Evolutionary conservation across 306 rosid genomes (phyloP).

Genomic region (Castanopsis chinensis): DNA sequence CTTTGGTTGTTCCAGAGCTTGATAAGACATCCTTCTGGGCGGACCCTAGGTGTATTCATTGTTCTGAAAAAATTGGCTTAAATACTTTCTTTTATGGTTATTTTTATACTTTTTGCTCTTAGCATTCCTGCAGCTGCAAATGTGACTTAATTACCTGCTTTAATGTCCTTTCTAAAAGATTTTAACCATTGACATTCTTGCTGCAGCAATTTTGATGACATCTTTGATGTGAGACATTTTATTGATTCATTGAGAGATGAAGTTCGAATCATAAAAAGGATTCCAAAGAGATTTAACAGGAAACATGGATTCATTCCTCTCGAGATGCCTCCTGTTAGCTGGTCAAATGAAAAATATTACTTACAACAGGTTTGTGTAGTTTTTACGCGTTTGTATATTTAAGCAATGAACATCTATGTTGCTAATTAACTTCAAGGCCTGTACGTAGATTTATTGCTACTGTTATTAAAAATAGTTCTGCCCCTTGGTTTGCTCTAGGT

Average conservation of each 20-base stretch:
- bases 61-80: constrained; percentile 20
- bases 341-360: constrained; percentile 89
- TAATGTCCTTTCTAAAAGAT: constrained; percentile 21
- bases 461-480: background rate
- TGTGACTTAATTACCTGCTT: constrained; percentile 13
- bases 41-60: constrained; percentile 72
- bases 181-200: constrained; percentile 27
- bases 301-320: constrained; percentile 55
- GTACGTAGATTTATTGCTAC: background rate
- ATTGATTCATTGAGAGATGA: constrained; percentile 84
- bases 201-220: constrained; percentile 92
- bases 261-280: constrained; percentile 84
- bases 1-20: constrained; percentile 96
- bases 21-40: constrained; percentile 98
- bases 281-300: constrained; percentile 69
- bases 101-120: constrained; percentile 24
- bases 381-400: constrained; percentile 2
- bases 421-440: background rate
- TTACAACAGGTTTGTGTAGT: constrained; percentile 69
- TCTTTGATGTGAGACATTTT: constrained; percentile 90
- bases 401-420: background rate
- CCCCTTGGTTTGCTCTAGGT: background rate
- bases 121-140: constrained; percentile 48
- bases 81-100: constrained; percentile 8
- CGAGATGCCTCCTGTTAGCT: constrained; percentile 95